A percentile compares a stretch with the other conserved stretches of the same genome.
Conservation (phyloP, 148 eudicot genomes). For the Cornus suecica region DNA sequence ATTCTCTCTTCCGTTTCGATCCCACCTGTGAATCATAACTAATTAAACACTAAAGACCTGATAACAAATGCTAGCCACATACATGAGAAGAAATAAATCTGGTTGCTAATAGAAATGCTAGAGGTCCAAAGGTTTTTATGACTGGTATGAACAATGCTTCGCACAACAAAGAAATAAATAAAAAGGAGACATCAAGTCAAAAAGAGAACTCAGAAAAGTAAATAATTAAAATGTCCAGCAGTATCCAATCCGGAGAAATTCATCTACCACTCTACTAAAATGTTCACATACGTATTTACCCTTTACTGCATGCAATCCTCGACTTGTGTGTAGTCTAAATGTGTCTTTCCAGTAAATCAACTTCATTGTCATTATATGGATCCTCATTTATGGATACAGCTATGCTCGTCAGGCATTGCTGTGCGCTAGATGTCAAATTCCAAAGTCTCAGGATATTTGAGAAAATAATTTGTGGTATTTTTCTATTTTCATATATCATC, state of each 20-base stretch:
- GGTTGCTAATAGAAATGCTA: neutral
- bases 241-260: neutral
- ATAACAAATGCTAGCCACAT: neutral
- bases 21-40: slow-evolving; percentile 39
- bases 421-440: too few species aligned
- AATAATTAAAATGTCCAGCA: neutral
- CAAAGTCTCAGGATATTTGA: too few species aligned
- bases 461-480: too few species aligned
- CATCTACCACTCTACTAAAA: neutral
- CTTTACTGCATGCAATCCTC: neutral
- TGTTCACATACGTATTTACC: too few species aligned
- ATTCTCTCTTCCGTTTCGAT: slow-evolving; percentile 63
- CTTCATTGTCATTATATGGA: neutral
- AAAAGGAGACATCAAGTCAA: neutral
- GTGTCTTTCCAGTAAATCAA: neutral
- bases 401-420: too few species aligned
- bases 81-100: neutral
- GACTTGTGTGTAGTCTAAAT: neutral
- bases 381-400: too few species aligned
- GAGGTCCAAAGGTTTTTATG: neutral
- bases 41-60: neutral
- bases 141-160: neutral
- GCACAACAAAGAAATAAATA: too few species aligned
- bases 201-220: neutral
- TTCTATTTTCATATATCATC: too few species aligned